Percentiles rank a stretch among this genome's conserved stretches.
phyloP scores from a whole-genome alignment of 495 filamentous ascomycete species.

The Polyplosphaeria fusca region DNA sequence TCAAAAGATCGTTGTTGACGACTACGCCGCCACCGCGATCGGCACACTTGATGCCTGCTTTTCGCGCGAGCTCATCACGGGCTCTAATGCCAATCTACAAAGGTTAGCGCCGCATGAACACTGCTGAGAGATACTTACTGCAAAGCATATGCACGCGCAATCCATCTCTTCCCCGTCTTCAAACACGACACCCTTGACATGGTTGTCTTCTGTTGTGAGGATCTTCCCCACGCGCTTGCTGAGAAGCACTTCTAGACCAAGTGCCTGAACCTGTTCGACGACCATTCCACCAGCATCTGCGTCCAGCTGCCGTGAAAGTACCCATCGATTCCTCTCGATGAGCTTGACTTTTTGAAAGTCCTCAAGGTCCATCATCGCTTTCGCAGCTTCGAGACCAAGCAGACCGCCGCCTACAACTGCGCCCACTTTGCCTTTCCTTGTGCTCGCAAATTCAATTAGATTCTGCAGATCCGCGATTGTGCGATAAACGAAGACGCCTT shows the following conservation, averaged over 20 bases:
- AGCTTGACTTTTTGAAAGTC: constrained; percentile 75
- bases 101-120: constrained; percentile 5
- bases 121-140: constrained; percentile 47
- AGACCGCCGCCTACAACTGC: constrained; percentile 89
- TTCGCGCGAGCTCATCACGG: constrained; percentile 73
- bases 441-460: constrained; percentile 69
- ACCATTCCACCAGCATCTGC: constrained; percentile 80
- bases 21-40: constrained; percentile 75
- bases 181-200: constrained; percentile 72
- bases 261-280: constrained; percentile 70
- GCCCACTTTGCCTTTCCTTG: constrained; percentile 65
- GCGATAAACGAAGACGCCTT: constrained; percentile 92
- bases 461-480: constrained; percentile 81
- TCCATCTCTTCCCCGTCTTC: constrained; percentile 82
- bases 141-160: constrained; percentile 86
- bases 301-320: constrained; percentile 83
- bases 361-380: constrained; percentile 88
- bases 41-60: constrained; percentile 69
- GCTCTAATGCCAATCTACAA: constrained; percentile 73
- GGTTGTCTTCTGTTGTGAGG: constrained; percentile 62
- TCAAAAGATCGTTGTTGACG: constrained; percentile 68
- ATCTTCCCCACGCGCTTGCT: constrained; percentile 73
- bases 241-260: constrained; percentile 86
- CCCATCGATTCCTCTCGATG: constrained; percentile 88
- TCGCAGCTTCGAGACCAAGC: constrained; percentile 88